Conservation (phyloP, 495 filamentous ascomycete genomes). For the Penicillium taxi region DNA sequence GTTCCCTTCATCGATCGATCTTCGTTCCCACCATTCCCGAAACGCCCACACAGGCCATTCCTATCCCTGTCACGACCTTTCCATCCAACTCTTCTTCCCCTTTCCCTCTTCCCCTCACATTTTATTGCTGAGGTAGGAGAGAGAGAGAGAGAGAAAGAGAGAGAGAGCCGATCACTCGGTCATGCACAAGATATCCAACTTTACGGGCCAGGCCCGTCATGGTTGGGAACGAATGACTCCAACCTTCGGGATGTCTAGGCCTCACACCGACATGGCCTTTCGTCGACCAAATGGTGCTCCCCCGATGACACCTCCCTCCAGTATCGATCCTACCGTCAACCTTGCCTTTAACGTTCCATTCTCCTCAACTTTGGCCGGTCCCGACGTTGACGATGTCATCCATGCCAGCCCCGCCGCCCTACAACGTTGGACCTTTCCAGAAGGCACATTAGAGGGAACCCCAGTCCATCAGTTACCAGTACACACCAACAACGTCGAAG, state of each 20-base stretch:
- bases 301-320: constrained; percentile 55
- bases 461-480: constrained; percentile 81
- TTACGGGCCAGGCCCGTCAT: constrained; percentile 73
- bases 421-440: constrained; percentile 84
- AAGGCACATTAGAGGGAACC: constrained; percentile 71
- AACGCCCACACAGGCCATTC: constrained; percentile 36
- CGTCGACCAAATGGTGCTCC: constrained; percentile 62
- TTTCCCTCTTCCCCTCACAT: constrained; percentile 34
- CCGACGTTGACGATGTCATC: constrained; percentile 83
- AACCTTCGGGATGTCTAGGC: constrained; percentile 70
- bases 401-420: constrained; percentile 78
- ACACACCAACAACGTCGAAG: constrained; percentile 73
- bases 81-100: constrained; percentile 15
- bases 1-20: constrained; percentile 21
- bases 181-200: constrained; percentile 93
- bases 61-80: constrained; percentile 36
- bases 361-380: constrained; percentile 79
- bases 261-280: constrained; percentile 67
- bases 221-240: constrained; percentile 88
- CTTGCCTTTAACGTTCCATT: constrained; percentile 94
- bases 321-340: constrained; percentile 61
- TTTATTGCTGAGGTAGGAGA: constrained; percentile 36
- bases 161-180: constrained; percentile 20
- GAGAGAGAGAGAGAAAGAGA: constrained; percentile 31
- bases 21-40: constrained; percentile 31